phyloP scores from a whole-genome alignment of 176 grass and related monocot species.

The Triticum turgidum region DNA sequence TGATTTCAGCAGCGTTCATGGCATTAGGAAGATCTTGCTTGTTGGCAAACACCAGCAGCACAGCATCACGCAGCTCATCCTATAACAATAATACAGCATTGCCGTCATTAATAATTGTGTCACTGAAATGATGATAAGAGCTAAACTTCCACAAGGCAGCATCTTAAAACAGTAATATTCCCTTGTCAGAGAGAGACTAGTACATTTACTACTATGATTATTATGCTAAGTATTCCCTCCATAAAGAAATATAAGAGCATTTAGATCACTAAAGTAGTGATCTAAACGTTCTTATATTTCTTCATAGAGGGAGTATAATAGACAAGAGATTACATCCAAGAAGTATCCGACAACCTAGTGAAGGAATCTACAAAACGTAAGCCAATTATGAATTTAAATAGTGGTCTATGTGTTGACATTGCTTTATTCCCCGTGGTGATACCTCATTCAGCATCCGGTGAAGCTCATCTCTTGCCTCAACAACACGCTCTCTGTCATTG shows the following conservation, averaged over 20 bases:
- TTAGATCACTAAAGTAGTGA: too few species aligned
- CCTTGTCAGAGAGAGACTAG: neutral
- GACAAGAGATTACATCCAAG: neutral
- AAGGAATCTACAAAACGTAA: neutral
- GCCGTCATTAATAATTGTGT: neutral
- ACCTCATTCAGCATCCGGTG: constrained; percentile 89
- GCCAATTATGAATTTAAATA: neutral
- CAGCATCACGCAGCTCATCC: constrained; percentile 63
- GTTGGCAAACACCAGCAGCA: constrained; percentile 59
- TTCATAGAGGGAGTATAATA: too few species aligned
- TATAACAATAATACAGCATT: constrained; percentile 2
- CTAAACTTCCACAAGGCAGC: neutral
- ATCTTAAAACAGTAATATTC: neutral
- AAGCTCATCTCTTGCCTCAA: constrained; percentile 91
- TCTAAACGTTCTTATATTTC: too few species aligned
- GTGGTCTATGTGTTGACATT: neutral
- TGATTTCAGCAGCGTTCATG: constrained; percentile 58
- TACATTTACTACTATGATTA: neutral
- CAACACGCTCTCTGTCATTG: constrained; percentile 84
- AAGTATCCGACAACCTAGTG: neutral
- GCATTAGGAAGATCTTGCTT: constrained; percentile 68
- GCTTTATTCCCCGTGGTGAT: neutral
- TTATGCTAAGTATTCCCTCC: neutral
- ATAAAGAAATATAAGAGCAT: too few species aligned
- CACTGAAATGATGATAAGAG: neutral